Base-by-base conservation (phyloP, 495 filamentous ascomycete genomes). In the Sporormia fimetaria region DNA sequence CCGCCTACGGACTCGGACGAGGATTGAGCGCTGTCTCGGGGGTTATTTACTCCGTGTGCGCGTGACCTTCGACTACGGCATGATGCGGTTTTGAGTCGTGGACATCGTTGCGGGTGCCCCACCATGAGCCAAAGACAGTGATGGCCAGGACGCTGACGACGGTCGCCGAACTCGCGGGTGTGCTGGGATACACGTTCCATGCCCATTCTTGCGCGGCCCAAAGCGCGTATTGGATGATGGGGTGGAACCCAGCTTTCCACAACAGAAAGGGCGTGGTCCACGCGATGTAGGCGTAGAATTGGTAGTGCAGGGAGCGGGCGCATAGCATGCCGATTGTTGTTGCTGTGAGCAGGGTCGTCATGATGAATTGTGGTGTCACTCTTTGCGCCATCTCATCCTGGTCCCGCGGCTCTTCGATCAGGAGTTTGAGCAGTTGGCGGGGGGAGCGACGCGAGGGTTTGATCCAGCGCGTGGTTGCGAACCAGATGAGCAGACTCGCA, bases 181-280 rank as follows among this genome's bases (percentile, higher is more conserved):
- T 94, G 58, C 86, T 94, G n/a, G 90, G 90, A 61, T 79, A 98
- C 2, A 85, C 75, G 55, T 95, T 94, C 90, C 90, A 98, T 7
- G 83, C 86, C 85, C 82, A 88, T 54, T 98, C 90, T 59, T 98
- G 90, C 31, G 73, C 67, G 6, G 67, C 78, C 87, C 88, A 98
- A 1, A 86, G 51, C 2, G 55, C 59, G 56, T 76, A 82, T 49
- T 85, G 74, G 27, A 84, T 51, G 7, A 82, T 45, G 4, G 86
- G 85, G 52, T 86, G 80, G 43, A 81, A 51, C 3, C 80, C 79
- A 40, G 77, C 75, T 40, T 75, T 75, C 86, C 87, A 96, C 33
- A 95, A 71, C 15, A 98, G 72, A 58, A 84, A 94, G 0, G 90
- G 90, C 5, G 86, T 86, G 9, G 83, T 75, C 86, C 86, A 94